These are phyloP conservation scores for Nymphaea thermarum DNA, from an alignment of 164 flowering plant genomes.

Conservation along the genomic window DNA sequence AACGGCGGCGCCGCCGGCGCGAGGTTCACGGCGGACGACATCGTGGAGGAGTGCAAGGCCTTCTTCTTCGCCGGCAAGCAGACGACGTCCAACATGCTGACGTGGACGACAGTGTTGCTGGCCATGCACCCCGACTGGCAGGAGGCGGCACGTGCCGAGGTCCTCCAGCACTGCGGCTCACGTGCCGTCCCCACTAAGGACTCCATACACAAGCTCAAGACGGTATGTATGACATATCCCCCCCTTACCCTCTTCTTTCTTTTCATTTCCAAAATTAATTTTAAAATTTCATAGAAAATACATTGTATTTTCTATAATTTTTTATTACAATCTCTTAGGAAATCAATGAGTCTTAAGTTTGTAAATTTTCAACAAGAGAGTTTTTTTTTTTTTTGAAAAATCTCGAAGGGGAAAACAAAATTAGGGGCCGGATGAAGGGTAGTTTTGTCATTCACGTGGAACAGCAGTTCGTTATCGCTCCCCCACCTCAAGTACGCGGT, in stretches of 20 bases:
- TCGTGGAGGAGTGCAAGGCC: conserved; percentile 90
- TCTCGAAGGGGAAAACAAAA: no score
- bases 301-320: no score
- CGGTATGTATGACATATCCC: conserved; percentile 25
- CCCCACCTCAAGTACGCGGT: background rate
- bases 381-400: no score
- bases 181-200: conserved; percentile 73
- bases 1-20: background rate
- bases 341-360: no score
- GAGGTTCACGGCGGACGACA: conserved; percentile 51
- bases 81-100: conserved; percentile 88
- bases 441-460: no score
- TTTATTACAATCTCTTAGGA: no score
- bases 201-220: conserved; percentile 62
- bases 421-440: no score
- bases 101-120: conserved; percentile 83
- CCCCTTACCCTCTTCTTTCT: background rate
- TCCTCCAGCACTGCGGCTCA: conserved; percentile 63
- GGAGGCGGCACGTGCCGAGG: conserved; percentile 82
- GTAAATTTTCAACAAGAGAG: no score
- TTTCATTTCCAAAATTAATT: no score
- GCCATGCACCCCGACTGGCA: conserved; percentile 99
- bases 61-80: conserved; percentile 97
- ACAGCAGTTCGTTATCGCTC: no score
- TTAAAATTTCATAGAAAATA: no score